A percentile compares a stretch with the other conserved stretches of the same genome.
Evolutionary conservation across 169 alveolate species (phyloP).

Genomic region (Plasmodium knowlesi): DNA sequence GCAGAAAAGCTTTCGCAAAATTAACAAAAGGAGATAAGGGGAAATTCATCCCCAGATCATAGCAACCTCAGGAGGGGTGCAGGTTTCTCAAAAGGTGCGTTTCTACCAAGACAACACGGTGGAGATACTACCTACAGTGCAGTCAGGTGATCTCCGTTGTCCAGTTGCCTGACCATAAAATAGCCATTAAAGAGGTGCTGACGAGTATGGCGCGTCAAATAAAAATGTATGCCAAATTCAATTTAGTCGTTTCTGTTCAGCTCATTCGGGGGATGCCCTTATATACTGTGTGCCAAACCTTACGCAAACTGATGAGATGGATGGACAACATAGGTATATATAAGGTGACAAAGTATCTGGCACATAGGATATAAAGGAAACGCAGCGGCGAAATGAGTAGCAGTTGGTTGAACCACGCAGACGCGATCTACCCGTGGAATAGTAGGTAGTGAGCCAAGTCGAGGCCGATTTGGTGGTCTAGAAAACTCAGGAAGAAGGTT

Average conservation of each 20-base stretch:
- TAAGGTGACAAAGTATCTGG: background rate
- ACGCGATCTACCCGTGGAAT: background rate
- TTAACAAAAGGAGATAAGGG: too few species aligned
- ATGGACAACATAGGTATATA: background rate
- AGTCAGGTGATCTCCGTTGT: background rate
- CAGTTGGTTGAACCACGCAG: background rate
- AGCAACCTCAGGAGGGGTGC: too few species aligned
- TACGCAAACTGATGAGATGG: background rate
- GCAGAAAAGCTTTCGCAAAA: too few species aligned
- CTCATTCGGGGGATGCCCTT: background rate
- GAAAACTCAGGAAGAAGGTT: constrained; percentile 19
- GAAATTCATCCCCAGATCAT: too few species aligned
- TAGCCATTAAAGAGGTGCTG: background rate
- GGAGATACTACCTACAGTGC: background rate
- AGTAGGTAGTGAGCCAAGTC: constrained; percentile 38
- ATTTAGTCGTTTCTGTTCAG: background rate
- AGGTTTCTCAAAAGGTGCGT: too few species aligned
- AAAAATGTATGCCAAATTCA: background rate
- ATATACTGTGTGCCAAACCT: background rate
- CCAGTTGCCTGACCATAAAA: background rate
- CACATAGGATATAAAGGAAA: background rate
- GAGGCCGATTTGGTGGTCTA: constrained; percentile 29
- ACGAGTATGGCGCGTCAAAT: background rate
- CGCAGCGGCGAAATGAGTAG: too few species aligned
- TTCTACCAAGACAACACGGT: background rate